Evolutionary conservation across 2,329 filamentous ascomycete genomes (phyloP).

Genomic region (Cladosporium sp.): DNA sequence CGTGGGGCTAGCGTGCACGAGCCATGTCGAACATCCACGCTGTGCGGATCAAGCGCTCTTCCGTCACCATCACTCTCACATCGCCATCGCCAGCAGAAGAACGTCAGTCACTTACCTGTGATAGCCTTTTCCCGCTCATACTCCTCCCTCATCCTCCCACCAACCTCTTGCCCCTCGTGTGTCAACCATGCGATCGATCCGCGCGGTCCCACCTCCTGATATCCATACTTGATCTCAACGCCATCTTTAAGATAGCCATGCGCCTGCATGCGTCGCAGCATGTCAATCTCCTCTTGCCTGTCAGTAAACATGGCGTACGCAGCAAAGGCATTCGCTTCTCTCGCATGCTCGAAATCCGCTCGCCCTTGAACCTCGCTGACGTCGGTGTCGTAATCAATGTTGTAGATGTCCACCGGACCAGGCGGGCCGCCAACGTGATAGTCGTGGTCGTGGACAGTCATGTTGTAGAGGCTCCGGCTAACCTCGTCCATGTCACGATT

Average conservation of each 20-base stretch:
- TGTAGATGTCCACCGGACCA: not conserved
- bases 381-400: constrained; percentile 3
- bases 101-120: not conserved
- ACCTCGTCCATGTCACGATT: constrained; percentile 12
- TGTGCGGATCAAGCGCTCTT: not conserved
- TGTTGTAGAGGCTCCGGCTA: not conserved
- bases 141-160: constrained; percentile 11
- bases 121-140: constrained; percentile 10
- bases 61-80: constrained; percentile 19
- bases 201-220: constrained; percentile 11
- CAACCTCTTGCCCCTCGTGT: constrained; percentile 18
- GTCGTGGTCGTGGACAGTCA: constrained; percentile 8
- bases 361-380: constrained; percentile 9
- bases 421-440: constrained; percentile 4
- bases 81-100: not conserved
- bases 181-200: constrained; percentile 17
- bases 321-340: constrained; percentile 17
- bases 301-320: constrained; percentile 11
- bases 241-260: constrained; percentile 8
- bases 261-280: constrained; percentile 1
- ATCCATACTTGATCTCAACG: constrained; percentile 19
- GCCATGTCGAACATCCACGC: not conserved
- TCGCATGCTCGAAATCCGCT: constrained; percentile 17
- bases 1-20: constrained; percentile 1
- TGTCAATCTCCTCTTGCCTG: not conserved